Evolutionary conservation across 352 stramenopile genomes (phyloP).

Genomic region (Ophiocytium majus): DNA sequence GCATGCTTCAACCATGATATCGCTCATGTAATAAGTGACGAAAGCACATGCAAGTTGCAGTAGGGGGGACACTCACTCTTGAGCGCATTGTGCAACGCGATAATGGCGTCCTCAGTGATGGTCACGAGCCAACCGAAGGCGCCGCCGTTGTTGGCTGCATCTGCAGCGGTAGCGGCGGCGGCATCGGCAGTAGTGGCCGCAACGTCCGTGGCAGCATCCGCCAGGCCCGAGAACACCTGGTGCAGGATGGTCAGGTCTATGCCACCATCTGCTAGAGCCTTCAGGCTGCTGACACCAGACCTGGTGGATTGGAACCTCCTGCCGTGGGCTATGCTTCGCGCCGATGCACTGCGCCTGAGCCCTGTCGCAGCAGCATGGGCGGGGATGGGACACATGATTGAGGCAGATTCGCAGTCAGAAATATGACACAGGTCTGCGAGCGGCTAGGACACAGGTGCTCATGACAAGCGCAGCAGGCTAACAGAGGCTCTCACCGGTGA

Average conservation of each 20-base stretch:
- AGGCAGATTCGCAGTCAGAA: too few species aligned
- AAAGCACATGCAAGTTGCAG: neutral
- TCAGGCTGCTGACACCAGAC: conserved; percentile 10
- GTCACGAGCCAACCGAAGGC: conserved; percentile 26
- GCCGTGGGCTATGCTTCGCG: too few species aligned
- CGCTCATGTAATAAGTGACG: too few species aligned
- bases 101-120: conserved; percentile 40
- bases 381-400: too few species aligned
- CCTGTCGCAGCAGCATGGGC: too few species aligned
- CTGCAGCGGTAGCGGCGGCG: neutral
- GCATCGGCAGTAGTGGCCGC: conserved; percentile 25
- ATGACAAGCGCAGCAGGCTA: too few species aligned
- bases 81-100: conserved; percentile 35
- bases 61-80: neutral
- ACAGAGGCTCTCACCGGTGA: too few species aligned
- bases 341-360: too few species aligned
- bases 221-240: conserved; percentile 30
- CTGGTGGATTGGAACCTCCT: too few species aligned
- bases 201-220: conserved; percentile 14
- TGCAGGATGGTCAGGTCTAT: neutral
- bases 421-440: too few species aligned
- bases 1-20: too few species aligned
- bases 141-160: conserved; percentile 26
- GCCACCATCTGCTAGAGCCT: conserved; percentile 6
- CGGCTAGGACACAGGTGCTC: too few species aligned